Base-by-base conservation (phyloP, 2,329 filamentous ascomycete species). In the Zymoseptoria ardabiliae region DNA sequence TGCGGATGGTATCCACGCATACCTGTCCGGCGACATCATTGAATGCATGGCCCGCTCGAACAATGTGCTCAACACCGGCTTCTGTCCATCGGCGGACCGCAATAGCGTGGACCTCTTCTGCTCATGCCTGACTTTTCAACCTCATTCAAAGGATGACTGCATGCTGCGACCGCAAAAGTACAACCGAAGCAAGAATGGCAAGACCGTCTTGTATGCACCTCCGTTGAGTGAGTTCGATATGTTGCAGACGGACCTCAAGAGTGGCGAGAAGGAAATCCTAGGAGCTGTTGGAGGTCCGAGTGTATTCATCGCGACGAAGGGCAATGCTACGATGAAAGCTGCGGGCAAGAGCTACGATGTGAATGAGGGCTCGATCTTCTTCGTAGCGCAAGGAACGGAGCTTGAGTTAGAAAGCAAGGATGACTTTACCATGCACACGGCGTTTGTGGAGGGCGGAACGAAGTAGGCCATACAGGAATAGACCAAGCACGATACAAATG, bases 1-100 rank as follows among this genome's bases (percentile, higher is more conserved):
- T 0, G 86, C 86, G 0, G 87, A 90, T 64, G 87, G 86, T 4
- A 88, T 90, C 57, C 87, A 91, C 68, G 87, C 87, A 0, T 91
- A 90, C 68, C 76, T 91, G 0, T 81, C 81, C 3, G 88, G 88
- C 2, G 84, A 90, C 69, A 89, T 91, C 55, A 84, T 91, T 66
- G 88, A 91, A 72, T 90, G 87, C 73, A 91, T 91, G 88, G 88
- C 88, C 1, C 81, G 87, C 7, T 85, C 81, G 20, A 86, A 91
- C 75, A 90, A 90, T 59, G 87, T 91, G 1, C 77, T 91, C 54
- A 89, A 89, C 71, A 84, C 83, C 0, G 88, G 88, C 0, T 90
- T 92, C 76, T 91, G 87, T 65, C 87, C 88, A 0, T 78, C 78
- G 1, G 81, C 83, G 0, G 84, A 89, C 53, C 79, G 86, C 11